Evolutionary conservation across 495 filamentous ascomycete genomes (phyloP).

Genomic region (Penicillium daleae): DNA sequence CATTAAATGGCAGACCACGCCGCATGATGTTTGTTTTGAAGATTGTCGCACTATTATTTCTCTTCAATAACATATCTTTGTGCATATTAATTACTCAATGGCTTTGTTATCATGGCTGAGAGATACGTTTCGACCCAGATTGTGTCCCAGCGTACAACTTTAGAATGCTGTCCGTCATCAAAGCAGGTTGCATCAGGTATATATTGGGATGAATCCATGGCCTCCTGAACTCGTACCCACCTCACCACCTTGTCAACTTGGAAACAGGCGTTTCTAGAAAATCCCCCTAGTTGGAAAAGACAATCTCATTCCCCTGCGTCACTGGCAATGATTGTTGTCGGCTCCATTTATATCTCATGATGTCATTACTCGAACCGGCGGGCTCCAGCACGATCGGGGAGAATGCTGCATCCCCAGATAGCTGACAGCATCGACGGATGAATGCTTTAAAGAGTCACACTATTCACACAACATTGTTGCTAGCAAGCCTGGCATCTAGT

Average conservation of each 20-base stretch:
- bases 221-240: background rate
- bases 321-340: background rate
- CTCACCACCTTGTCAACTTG: background rate
- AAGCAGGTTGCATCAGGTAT: background rate
- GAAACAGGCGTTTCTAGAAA: background rate
- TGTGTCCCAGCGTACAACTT: too few relatives aligned
- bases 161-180: too few relatives aligned
- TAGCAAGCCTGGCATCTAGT: background rate
- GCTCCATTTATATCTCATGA: slow-evolving; percentile 17
- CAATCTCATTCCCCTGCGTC: slow-evolving; percentile 16
- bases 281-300: slow-evolving; percentile 3
- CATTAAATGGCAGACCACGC: background rate
- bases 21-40: background rate
- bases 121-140: background rate
- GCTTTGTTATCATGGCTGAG: slow-evolving; percentile 4
- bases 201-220: too few relatives aligned
- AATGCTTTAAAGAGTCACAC: background rate
- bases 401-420: slow-evolving; percentile 1
- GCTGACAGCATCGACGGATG: slow-evolving; percentile 3
- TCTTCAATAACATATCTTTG: slow-evolving; percentile 27
- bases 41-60: slow-evolving; percentile 18
- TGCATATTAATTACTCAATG: slow-evolving; percentile 31
- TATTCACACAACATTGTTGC: background rate
- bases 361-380: slow-evolving; percentile 13
- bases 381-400: background rate